Percentiles rank a stretch among this genome's conserved stretches.
Conservation (phyloP, 306 rosid genomes). For the Oemleria cerasiformis region DNA sequence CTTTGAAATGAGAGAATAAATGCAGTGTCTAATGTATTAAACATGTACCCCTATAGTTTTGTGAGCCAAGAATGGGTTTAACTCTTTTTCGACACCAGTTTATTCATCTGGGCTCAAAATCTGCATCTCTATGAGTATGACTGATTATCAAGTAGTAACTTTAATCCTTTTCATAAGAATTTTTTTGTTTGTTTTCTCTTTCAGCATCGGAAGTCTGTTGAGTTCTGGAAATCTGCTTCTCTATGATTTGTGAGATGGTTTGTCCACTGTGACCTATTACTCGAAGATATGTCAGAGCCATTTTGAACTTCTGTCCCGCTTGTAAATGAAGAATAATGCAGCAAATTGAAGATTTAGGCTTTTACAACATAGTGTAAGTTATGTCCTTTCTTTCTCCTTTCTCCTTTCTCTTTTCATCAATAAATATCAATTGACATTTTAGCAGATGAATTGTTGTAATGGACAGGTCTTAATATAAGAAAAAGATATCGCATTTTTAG, state of each 20-base stretch:
- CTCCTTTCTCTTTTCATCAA: background rate
- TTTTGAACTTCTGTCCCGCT: background rate
- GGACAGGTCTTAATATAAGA: background rate
- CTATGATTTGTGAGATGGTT: slow-evolving; percentile 32
- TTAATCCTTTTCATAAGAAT: background rate
- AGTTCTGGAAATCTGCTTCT: slow-evolving; percentile 74
- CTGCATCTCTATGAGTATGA: too few species aligned
- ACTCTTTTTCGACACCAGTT: too few species aligned
- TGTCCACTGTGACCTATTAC: background rate
- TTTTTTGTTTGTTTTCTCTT: background rate
- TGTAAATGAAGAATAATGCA: background rate
- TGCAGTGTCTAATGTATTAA: background rate
- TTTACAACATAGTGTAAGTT: background rate
- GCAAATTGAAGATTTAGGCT: background rate
- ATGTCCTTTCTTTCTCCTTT: background rate
- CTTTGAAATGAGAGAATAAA: background rate
- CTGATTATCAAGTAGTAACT: background rate
- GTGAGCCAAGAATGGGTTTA: too few species aligned
- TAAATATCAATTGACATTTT: background rate
- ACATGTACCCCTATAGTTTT: background rate
- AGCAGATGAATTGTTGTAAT: background rate
- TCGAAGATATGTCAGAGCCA: background rate
- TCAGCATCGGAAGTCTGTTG: slow-evolving; percentile 88
- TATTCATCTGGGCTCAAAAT: background rate
- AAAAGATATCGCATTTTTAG: background rate